A percentile compares a stretch with the other conserved stretches of the same genome.
Evolutionary conservation across 352 stramenopile species (phyloP).

Genomic region (Globisporangium iwayamae): DNA sequence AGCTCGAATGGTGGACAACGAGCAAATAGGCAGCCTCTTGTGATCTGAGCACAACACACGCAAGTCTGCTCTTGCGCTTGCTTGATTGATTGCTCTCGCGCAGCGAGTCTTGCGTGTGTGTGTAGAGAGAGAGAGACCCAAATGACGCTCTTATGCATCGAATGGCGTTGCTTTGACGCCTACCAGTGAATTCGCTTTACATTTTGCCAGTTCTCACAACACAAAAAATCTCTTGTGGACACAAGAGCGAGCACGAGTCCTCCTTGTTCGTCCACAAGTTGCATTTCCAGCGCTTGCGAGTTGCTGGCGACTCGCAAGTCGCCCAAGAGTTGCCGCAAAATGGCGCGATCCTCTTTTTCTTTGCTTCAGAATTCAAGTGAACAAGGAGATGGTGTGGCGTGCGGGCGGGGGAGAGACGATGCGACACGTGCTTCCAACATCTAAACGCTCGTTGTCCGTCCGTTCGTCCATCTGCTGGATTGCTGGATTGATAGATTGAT

Average conservation of each 20-base stretch:
- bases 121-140: neutral
- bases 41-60: neutral
- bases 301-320: neutral
- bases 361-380: slow-evolving; percentile 8
- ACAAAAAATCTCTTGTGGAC: neutral
- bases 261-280: neutral
- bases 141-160: neutral
- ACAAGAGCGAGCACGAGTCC: neutral
- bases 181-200: neutral
- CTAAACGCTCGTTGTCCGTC: neutral
- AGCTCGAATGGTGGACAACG: neutral
- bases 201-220: neutral
- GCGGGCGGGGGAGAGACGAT: neutral
- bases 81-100: slow-evolving; percentile 1
- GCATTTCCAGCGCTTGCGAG: neutral
- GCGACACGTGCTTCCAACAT: slow-evolving; percentile 1
- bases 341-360: neutral
- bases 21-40: neutral
- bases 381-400: neutral
- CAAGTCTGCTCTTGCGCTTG: neutral
- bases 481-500: neutral
- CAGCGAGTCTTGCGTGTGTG: neutral
- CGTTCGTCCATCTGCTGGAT: neutral
- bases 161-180: neutral
- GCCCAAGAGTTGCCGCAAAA: neutral